Evolutionary conservation across 306 rosid genomes (phyloP).

Genomic region (Lathyrus aphaca): DNA sequence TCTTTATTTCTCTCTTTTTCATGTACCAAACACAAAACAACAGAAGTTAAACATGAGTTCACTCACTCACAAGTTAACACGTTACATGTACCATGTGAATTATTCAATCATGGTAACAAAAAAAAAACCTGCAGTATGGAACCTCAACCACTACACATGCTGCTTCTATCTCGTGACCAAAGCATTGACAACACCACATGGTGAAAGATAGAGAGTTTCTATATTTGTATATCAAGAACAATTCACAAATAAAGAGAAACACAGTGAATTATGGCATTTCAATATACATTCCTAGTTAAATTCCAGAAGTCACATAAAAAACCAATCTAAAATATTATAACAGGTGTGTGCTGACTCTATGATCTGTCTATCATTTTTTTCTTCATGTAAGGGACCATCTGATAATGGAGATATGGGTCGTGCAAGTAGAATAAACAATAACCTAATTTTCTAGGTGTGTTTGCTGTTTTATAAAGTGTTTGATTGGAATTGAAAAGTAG

Average conservation of each 20-base stretch:
- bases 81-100: constrained; percentile 16
- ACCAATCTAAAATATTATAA: constrained; percentile 22
- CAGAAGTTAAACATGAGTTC: neutral
- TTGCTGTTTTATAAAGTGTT: constrained; percentile 31
- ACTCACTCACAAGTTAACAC: neutral
- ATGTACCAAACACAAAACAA: neutral
- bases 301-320: constrained; percentile 21
- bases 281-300: constrained; percentile 32
- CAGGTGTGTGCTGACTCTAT: constrained; percentile 36
- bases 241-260: constrained; percentile 9
- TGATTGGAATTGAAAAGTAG: constrained; percentile 30
- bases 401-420: constrained; percentile 37
- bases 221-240: constrained; percentile 27
- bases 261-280: neutral
- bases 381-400: constrained; percentile 41
- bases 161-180: constrained; percentile 39
- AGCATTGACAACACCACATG: constrained; percentile 41
- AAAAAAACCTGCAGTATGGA: constrained; percentile 17
- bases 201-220: constrained; percentile 22
- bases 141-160: constrained; percentile 28
- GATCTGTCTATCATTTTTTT: neutral
- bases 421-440: constrained; percentile 33
- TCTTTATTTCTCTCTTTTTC: neutral
- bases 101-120: neutral
- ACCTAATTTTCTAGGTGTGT: constrained; percentile 35